Conservation (phyloP, 2,329 filamentous ascomycete species). For the Fusarium poae region DNA sequence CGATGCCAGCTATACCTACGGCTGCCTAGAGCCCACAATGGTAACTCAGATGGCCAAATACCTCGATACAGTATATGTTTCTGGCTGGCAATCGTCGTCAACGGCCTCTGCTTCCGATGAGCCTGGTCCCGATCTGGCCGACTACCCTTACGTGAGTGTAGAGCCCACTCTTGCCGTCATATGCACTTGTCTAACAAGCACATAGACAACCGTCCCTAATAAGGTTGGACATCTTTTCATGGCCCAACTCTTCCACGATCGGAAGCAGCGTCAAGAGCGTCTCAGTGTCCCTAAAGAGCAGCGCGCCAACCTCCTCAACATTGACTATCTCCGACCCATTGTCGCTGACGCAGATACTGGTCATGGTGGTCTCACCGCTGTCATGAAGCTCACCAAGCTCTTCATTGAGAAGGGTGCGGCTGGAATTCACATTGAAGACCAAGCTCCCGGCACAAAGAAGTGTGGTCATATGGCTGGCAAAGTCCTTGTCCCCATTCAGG, state of each 20-base stretch:
- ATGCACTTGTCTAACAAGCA: slow-evolving; percentile 49
- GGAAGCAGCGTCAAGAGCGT: slow-evolving; percentile 97
- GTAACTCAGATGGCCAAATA: slow-evolving; percentile 99
- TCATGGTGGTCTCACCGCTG: slow-evolving; percentile 95
- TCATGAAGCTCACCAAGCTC: slow-evolving; percentile 99
- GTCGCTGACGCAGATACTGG: slow-evolving; percentile 97
- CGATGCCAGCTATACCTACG: slow-evolving; percentile 94
- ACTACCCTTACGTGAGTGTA: slow-evolving; percentile 86
- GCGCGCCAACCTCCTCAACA: slow-evolving; percentile 79
- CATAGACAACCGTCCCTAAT: slow-evolving; percentile 94
- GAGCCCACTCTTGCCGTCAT: neutral
- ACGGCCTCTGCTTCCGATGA: slow-evolving; percentile 96
- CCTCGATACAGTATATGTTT: slow-evolving; percentile 98
- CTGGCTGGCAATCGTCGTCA: slow-evolving; percentile 98
- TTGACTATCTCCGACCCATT: slow-evolving; percentile 96
- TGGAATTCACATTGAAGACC: slow-evolving; percentile 98
- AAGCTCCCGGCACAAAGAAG: slow-evolving; percentile 98
- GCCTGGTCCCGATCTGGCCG: slow-evolving; percentile 95
- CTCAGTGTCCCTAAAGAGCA: slow-evolving; percentile 79
- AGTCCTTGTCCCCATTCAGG: slow-evolving; percentile 94
- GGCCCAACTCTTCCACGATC: slow-evolving; percentile 99
- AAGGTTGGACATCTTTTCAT: slow-evolving; percentile 98
- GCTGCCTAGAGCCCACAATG: slow-evolving; percentile 97
- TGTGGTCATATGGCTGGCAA: slow-evolving; percentile 99
- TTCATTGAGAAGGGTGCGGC: slow-evolving; percentile 97